Conservation (phyloP, 1,284 basidiomycete species). For the Trametes hirsuta region DNA sequence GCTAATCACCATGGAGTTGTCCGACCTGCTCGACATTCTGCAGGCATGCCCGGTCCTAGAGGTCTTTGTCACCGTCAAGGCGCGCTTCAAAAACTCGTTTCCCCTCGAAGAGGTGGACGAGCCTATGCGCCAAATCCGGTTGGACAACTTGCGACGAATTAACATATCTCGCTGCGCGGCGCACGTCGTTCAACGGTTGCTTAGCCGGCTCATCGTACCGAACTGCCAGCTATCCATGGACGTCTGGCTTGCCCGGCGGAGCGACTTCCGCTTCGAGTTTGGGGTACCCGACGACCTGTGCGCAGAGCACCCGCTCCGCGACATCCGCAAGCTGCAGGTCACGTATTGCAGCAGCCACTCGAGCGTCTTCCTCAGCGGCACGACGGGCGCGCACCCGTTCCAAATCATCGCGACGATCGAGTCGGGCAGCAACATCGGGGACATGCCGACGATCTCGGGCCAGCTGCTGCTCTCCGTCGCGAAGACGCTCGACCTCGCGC, state of each 20-base stretch:
- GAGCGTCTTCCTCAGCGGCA: constrained; percentile 33
- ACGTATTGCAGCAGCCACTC: constrained; percentile 32
- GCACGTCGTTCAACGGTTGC: constrained; percentile 26
- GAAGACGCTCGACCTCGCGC: constrained; percentile 30
- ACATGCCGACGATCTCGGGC: constrained; percentile 35
- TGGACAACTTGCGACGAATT: constrained; percentile 30
- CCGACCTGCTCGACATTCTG: constrained; percentile 32
- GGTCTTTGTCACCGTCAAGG: constrained; percentile 30
- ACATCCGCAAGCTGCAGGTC: constrained; percentile 32
- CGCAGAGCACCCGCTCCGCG: constrained; percentile 28
- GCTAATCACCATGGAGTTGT: constrained; percentile 28
- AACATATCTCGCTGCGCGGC: constrained; percentile 32
- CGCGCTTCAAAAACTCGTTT: constrained; percentile 21
- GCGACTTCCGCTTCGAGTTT: constrained; percentile 34
- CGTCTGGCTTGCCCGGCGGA: constrained; percentile 34
- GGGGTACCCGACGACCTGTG: constrained; percentile 32
- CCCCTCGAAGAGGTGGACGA: constrained; percentile 28
- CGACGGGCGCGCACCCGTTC: constrained; percentile 29
- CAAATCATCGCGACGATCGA: constrained; percentile 30
- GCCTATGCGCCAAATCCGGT: constrained; percentile 22
- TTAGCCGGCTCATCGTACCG: constrained; percentile 32
- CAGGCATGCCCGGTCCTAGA: constrained; percentile 32
- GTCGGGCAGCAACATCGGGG: constrained; percentile 29
- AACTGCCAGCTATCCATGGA: constrained; percentile 32
- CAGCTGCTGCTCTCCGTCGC: constrained; percentile 31